Evolutionary conservation across 768 basidiomycete species (phyloP), one percentile per base, ranked within the genome.

Genomic region (Panellus pusillus): DNA sequence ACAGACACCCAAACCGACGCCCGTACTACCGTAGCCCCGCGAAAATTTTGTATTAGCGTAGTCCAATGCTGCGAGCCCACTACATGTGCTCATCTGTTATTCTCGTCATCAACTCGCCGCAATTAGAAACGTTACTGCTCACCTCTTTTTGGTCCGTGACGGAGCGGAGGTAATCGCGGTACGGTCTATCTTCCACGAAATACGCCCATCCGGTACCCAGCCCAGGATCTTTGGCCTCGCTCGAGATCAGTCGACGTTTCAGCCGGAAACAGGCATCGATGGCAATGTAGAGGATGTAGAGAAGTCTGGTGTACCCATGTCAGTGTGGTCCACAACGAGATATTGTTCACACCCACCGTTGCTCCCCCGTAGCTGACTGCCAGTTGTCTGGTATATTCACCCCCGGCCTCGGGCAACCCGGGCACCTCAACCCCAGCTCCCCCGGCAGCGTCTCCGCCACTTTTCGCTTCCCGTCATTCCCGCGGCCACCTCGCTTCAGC

Each of bases 31-130:
- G 3, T 68, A 50, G 2, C 69, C 67, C n/a, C 58, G 65, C 1
- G 63, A 61, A 12, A 52, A 58, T 15, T 52, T 32, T 8, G 47
- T 49, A n/a, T 49, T 36, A 6, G 32, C 36, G 32, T 49, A 24
- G 47, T 50, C 58, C 53, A 50, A 51, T 14, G 67, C 63, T 2
- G 59, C 58, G 24, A 66, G 64, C 3, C 61, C 64, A 6, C 55
- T 65, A 48, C 63, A 68, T 12, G 57, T 67, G 44, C 52, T 61
- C 27, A 60, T 61, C 64, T 58, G 43, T 35, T 9, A 55, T 8
- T 32, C 55, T 6, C 28, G 24, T 45, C 27, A 29, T 19, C 50
- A 45, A 3, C 7, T 6, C 46, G n/a, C n/a, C n/a, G n/a, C 42
- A 15, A 54, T 38, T 6, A 69, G 27, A 27, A 61, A 59, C n/a